Conservation (phyloP, 2,329 filamentous ascomycete species). For the Alternaria ethzedia region DNA sequence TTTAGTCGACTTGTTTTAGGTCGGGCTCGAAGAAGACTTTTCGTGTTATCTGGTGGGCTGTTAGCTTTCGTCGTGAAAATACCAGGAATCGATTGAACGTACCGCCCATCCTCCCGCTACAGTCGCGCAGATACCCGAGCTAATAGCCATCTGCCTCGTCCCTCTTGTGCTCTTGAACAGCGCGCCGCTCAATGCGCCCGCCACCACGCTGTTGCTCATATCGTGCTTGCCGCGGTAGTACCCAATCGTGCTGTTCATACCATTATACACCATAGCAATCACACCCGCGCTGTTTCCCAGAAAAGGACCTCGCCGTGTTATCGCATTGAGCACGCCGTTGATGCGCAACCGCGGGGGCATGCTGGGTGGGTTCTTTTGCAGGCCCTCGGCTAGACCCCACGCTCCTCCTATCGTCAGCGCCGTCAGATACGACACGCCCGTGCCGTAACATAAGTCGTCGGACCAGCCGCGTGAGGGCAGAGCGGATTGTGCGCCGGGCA, state of each 20-base stretch:
- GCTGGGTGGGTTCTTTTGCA: slow-evolving; percentile 73
- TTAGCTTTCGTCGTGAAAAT: not conserved
- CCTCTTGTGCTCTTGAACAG: slow-evolving; percentile 96
- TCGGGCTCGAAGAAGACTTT: slow-evolving; percentile 38
- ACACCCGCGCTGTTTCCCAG: slow-evolving; percentile 95
- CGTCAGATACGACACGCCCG: slow-evolving; percentile 90
- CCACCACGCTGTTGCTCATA: slow-evolving; percentile 82
- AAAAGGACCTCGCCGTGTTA: slow-evolving; percentile 92
- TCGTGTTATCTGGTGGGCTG: slow-evolving; percentile 27
- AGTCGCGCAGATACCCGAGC: slow-evolving; percentile 84
- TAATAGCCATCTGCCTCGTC: slow-evolving; percentile 90
- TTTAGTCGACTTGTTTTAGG: slow-evolving; percentile 6
- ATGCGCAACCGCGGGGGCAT: slow-evolving; percentile 87
- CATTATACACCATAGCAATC: slow-evolving; percentile 95
- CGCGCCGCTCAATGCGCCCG: slow-evolving; percentile 87
- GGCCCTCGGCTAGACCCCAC: slow-evolving; percentile 90
- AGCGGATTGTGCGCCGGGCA: slow-evolving; percentile 84
- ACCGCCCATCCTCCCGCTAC: slow-evolving; percentile 91
- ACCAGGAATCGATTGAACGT: slow-evolving; percentile 9
- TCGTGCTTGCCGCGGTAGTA: slow-evolving; percentile 61
- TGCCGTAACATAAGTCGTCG: slow-evolving; percentile 97
- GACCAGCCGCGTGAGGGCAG: slow-evolving; percentile 96
- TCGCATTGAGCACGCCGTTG: slow-evolving; percentile 92
- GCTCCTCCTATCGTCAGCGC: slow-evolving; percentile 84
- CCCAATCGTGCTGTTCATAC: slow-evolving; percentile 55